phyloP scores from a whole-genome alignment of 1,284 basidiomycete species.

The Leccinum insolens region DNA sequence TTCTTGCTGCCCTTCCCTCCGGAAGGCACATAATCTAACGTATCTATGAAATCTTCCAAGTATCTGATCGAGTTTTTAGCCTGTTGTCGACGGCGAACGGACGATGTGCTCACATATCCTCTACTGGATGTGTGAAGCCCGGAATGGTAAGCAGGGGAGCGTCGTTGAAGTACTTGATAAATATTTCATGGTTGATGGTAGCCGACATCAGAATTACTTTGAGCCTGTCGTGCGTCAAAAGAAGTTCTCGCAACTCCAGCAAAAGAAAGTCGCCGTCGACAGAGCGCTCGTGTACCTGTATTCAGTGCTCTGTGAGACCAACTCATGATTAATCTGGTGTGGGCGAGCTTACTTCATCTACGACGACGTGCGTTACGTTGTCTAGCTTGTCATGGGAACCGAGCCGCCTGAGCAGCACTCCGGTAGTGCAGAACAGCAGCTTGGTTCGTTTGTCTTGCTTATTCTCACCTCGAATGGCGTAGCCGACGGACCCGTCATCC shows the following conservation, averaged over 20 bases:
- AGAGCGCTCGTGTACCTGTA: constrained; percentile 86
- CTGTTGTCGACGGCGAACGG: background rate
- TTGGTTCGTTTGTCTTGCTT: constrained; percentile 70
- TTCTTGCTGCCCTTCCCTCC: constrained; percentile 29
- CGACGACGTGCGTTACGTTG: constrained; percentile 83
- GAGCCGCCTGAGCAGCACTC: constrained; percentile 84
- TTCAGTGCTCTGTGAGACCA: constrained; percentile 6
- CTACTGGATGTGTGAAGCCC: constrained; percentile 81
- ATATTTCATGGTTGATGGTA: constrained; percentile 87
- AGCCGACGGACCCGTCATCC: constrained; percentile 86
- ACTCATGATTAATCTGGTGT: background rate
- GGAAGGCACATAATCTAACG: constrained; percentile 51
- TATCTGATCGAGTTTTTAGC: constrained; percentile 51
- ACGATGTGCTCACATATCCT: constrained; percentile 61
- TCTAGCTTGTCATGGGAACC: constrained; percentile 74
- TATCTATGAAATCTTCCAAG: constrained; percentile 76
- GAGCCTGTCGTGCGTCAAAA: constrained; percentile 70
- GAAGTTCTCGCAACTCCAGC: constrained; percentile 80
- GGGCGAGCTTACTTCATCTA: constrained; percentile 74
- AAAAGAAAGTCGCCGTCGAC: constrained; percentile 91
- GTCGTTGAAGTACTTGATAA: constrained; percentile 78
- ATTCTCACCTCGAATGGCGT: constrained; percentile 90
- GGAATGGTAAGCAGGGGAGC: constrained; percentile 87
- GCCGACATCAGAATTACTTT: constrained; percentile 89
- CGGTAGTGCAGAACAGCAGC: constrained; percentile 91